phyloP scores from a whole-genome alignment of 805 yeast species.

The Diddensiella transvaalensis region DNA sequence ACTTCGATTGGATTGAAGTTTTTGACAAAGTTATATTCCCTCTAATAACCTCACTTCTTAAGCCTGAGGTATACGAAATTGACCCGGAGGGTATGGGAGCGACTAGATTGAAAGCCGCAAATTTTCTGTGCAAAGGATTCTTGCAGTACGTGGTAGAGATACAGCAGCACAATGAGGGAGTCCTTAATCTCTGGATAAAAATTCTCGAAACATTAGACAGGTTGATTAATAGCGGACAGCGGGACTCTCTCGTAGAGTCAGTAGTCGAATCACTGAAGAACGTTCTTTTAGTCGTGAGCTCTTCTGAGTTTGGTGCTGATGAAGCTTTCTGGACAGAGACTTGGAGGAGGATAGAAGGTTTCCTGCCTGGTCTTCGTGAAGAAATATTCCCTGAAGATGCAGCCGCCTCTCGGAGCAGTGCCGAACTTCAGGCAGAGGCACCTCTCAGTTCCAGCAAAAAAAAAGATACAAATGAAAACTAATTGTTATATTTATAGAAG shows the following conservation, averaged over 20 bases:
- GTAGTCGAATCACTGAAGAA: conserved; percentile 41
- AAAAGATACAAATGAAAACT: too few species aligned
- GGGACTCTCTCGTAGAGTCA: conserved; percentile 37
- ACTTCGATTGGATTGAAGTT: conserved; percentile 37
- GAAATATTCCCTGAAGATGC: conserved; percentile 21
- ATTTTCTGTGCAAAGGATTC: conserved; percentile 63
- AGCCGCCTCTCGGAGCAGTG: too few species aligned
- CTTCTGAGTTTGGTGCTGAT: conserved; percentile 33
- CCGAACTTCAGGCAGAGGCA: too few species aligned
- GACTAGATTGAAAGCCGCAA: conserved; percentile 66
- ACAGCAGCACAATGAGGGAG: conserved; percentile 24
- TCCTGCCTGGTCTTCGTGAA: conserved; percentile 35
- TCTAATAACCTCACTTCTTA: conserved; percentile 59
- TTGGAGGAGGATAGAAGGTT: conserved; percentile 35
- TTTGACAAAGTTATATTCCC: conserved; percentile 78
- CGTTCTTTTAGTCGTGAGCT: conserved; percentile 37
- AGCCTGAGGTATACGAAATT: conserved; percentile 58
- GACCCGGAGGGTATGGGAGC: conserved; percentile 60
- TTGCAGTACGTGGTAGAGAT: conserved; percentile 42
- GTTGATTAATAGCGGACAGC: conserved; percentile 36
- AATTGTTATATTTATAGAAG: too few species aligned
- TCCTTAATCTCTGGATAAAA: conserved; percentile 35
- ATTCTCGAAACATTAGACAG: conserved; percentile 39
- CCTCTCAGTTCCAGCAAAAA: too few species aligned
- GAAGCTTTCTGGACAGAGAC: conserved; percentile 37